Evolutionary conservation across 352 stramenopile genomes (phyloP).

Genomic region (Phytopythium oedochilum): DNA sequence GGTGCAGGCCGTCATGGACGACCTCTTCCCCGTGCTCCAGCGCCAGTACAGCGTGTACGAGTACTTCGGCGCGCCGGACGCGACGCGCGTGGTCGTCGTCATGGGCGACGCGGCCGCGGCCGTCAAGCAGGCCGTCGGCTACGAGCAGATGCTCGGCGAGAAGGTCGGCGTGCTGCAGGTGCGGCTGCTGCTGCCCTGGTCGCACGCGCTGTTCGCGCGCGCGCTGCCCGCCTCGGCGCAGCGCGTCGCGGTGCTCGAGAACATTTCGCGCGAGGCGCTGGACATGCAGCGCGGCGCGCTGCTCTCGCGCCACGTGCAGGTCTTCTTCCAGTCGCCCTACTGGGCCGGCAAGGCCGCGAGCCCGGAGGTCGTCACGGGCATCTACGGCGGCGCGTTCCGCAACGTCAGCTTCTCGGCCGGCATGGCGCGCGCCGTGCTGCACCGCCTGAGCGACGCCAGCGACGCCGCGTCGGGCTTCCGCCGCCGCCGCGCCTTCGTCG

Average conservation of each 20-base stretch:
- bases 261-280: slow-evolving; percentile 53
- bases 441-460: slow-evolving; percentile 36
- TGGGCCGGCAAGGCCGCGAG: slow-evolving; percentile 22
- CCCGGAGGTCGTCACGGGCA: slow-evolving; percentile 49
- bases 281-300: slow-evolving; percentile 53
- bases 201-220: slow-evolving; percentile 55
- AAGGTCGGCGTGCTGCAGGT: slow-evolving; percentile 82
- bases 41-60: slow-evolving; percentile 82
- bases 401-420: slow-evolving; percentile 59
- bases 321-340: slow-evolving; percentile 60
- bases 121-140: slow-evolving; percentile 54
- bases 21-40: slow-evolving; percentile 67
- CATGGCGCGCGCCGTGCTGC: slow-evolving; percentile 64
- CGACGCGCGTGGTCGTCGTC: slow-evolving; percentile 67
- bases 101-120: slow-evolving; percentile 54
- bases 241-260: slow-evolving; percentile 73
- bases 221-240: slow-evolving; percentile 47
- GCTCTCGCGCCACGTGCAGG: slow-evolving; percentile 66
- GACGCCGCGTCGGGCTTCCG: slow-evolving; percentile 8
- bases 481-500: slow-evolving; percentile 66
- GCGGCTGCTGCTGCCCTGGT: slow-evolving; percentile 69
- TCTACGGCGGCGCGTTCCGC: slow-evolving; percentile 66
- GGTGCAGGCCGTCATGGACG: slow-evolving; percentile 70
- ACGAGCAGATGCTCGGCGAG: slow-evolving; percentile 66
- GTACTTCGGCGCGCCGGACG: slow-evolving; percentile 61